Base-by-base conservation (phyloP, 257 asterid species). In the Solanum ossicruentum region DNA sequence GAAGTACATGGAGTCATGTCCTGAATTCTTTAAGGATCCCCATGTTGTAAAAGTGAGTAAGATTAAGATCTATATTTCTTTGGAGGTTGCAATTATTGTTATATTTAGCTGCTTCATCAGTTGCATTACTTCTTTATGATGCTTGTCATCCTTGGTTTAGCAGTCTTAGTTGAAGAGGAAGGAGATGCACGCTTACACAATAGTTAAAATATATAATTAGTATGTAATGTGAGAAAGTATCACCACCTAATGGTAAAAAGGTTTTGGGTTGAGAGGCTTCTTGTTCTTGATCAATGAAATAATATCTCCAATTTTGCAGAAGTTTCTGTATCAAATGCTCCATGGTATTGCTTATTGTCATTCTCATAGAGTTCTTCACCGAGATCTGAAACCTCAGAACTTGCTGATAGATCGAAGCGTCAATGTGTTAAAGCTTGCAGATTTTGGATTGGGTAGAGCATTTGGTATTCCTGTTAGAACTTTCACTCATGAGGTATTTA, bases 401-500 rank as follows among this genome's bases (percentile, higher is more conserved):
- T 92, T 95, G 92, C 91, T 95, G 88, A 94, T 95, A 67, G 97
- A 95, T 89, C 92, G 92, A 23, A 92, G 97, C 78, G 93, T 94
- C 85, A 94, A 94, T 88, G 90, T 94, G 52, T 84, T 95, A 84
- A 95, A 95, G 91, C 98, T 95, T 86, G 99, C 99, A 72, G 99
- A 95, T 91, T 95, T 95, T 88, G 99, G 98, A 80, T 90, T 95
- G 93, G 99, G 97, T 80, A 90, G 99, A 88, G 99, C 99, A 80
- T 95, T 93, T 89, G 98, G 99, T 81, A 95, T 95, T 84, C 99
- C 99, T 72, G 98, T 95, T 89, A 93, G 98, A 93, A 93, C 98
- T 80, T 95, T 92, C 84, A 95, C 98, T 16, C 99, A 94, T 84
- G 98, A 95, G 97, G 99, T 95, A 87, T 39, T n/a, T 47, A 45